A percentile compares a stretch with the other conserved stretches of the same genome.
phyloP scores from a whole-genome alignment of 2,329 filamentous ascomycete genomes.

The Metarhizium robertsii region DNA sequence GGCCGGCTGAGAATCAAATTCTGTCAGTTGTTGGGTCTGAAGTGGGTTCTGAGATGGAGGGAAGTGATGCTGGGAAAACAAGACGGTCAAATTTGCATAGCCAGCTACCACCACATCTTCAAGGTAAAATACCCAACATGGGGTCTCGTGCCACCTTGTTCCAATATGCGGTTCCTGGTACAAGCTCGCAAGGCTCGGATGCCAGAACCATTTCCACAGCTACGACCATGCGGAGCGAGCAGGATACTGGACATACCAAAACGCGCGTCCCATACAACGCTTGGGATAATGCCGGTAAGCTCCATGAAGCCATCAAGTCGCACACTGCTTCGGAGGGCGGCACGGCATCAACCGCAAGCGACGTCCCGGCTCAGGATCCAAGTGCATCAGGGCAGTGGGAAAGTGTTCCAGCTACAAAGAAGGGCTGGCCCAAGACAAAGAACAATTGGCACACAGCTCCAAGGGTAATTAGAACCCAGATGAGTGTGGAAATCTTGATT shows the following conservation, averaged over 20 bases:
- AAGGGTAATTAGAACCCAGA: neutral
- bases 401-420: neutral
- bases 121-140: neutral
- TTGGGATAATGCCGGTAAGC: constrained; percentile 20
- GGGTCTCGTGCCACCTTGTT: neutral
- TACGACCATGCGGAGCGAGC: constrained; percentile 15
- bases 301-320: constrained; percentile 13
- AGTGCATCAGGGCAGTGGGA: neutral
- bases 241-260: constrained; percentile 2
- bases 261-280: constrained; percentile 16
- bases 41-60: neutral
- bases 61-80: neutral
- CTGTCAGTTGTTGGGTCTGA: neutral
- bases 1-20: neutral
- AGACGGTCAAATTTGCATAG: neutral
- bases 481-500: neutral
- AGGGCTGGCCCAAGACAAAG: neutral
- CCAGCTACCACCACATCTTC: neutral
- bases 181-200: neutral
- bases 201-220: constrained; percentile 19
- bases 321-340: constrained; percentile 13
- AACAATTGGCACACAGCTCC: constrained; percentile 16
- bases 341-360: constrained; percentile 5
- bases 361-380: neutral
- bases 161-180: neutral